Base-by-base conservation (phyloP, 2,329 filamentous ascomycete genomes). In the Hypomyces rosellus region DNA sequence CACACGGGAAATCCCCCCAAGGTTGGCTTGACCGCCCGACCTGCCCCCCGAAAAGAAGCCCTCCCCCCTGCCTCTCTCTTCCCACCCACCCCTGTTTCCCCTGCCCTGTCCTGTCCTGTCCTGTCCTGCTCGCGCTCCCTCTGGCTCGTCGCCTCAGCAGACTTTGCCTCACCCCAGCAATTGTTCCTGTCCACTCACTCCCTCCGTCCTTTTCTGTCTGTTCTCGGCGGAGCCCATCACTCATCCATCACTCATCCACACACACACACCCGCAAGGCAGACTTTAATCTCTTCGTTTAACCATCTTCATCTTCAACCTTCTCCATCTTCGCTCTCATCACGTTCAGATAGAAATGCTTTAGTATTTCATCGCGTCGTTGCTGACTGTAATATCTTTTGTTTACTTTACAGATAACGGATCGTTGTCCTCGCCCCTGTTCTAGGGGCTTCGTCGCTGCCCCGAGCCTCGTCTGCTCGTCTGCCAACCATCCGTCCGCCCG, bases 361-460 rank as follows among this genome's bases (percentile, higher is more conserved):
- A 30, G 51, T 54, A 55, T 53, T 55, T 45, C 40, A 46, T 52
- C 48, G 45, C 51, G 43, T 48, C 56, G 50, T 55, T 49, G 56
- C 57, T 59, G 58, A 60, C 48, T 45, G 40, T 16, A 50, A 45
- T 48, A 50, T 51, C 47, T 49, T 48, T 50, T 46, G 52, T 36
- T 50, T 50, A 53, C 43, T 49, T 46, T 51, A 50, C 41, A 46
- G 36, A 48, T 40, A 50, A 50, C 44, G 53, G 39, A 52, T 49
- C 53, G 48, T 54, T 53, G 53, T 51, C 40, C 43, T 41, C 41
- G 44, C 43, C 46, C 51, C 51, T 51, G 51, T 44, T 48, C 44
- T 44, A 46, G 51, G 51, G 51, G 55, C 53, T 50, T 47, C 50
- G 49, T 54, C 53, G 41, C 51, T 54, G 56, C 51, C 51, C 57